These are phyloP conservation scores for Penicillium malachiteum DNA, from an alignment of 495 filamentous ascomycete species.

Conservation along the genomic window DNA sequence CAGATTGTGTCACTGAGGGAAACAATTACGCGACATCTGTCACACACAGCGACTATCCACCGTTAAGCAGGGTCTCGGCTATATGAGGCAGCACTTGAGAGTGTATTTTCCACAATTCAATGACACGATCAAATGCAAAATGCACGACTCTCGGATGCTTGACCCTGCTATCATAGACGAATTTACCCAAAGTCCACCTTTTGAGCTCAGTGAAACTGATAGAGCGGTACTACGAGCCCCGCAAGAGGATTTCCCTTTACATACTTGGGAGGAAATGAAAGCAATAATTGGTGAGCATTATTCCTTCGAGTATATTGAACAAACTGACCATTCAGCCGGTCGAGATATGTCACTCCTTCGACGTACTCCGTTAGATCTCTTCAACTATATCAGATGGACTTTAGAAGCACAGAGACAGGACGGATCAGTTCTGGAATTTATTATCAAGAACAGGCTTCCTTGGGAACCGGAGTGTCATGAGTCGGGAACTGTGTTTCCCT, in stretches of 20 bases:
- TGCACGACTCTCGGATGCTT: too few relatives aligned
- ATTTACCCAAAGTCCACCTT: background rate
- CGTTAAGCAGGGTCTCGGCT: too few relatives aligned
- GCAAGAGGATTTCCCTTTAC: background rate
- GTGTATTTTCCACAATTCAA: too few relatives aligned
- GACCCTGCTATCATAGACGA: background rate
- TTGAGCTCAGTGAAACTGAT: constrained; percentile 1
- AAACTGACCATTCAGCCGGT: background rate
- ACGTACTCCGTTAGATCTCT: background rate
- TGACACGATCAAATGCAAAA: too few relatives aligned
- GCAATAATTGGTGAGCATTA: background rate
- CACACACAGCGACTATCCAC: too few relatives aligned
- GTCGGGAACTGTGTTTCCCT: background rate
- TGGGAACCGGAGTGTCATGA: background rate
- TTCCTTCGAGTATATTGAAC: background rate
- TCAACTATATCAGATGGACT: background rate
- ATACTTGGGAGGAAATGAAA: background rate
- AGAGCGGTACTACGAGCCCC: background rate
- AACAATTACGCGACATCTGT: too few relatives aligned
- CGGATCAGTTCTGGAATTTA: background rate
- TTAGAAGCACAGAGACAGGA: background rate
- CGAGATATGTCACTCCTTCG: background rate
- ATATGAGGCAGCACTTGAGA: too few relatives aligned
- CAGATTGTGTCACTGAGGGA: too few relatives aligned
- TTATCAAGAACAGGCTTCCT: background rate